Conservation (phyloP, 805 yeast genomes). For the Jamesozyma piceae region DNA sequence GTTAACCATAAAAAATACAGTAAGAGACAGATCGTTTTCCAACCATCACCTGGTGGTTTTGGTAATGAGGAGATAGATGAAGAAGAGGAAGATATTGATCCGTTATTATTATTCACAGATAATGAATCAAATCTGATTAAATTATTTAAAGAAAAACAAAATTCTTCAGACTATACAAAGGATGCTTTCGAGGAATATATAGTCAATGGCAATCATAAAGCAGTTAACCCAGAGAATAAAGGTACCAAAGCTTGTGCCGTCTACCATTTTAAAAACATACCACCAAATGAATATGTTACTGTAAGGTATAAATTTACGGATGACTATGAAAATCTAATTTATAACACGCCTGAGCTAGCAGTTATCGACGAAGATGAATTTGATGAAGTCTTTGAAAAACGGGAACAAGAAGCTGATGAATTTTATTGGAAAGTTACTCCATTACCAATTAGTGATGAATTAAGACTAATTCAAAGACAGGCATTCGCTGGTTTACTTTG, state of each 20-base stretch:
- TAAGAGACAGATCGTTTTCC: slow-evolving; percentile 54
- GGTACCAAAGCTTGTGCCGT: slow-evolving; percentile 87
- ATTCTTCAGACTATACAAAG: slow-evolving; percentile 55
- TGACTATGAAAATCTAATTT: slow-evolving; percentile 22
- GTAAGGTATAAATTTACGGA: slow-evolving; percentile 65
- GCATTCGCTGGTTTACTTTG: slow-evolving; percentile 89
- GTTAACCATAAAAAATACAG: slow-evolving; percentile 67
- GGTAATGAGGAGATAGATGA: slow-evolving; percentile 18
- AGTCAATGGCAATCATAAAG: slow-evolving; percentile 43
- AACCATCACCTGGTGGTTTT: slow-evolving; percentile 77
- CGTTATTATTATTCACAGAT: slow-evolving; percentile 73
- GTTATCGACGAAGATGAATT: slow-evolving; percentile 65
- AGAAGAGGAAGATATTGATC: slow-evolving; percentile 52
- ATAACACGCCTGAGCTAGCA: slow-evolving; percentile 27
- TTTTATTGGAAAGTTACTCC: slow-evolving; percentile 87
- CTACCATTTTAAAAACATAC: slow-evolving; percentile 71
- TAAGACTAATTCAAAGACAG: slow-evolving; percentile 81
- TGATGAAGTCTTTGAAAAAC: slow-evolving; percentile 56
- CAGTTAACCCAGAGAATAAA: slow-evolving; percentile 56
- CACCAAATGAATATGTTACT: slow-evolving; percentile 84
- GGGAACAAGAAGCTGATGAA: slow-evolving; percentile 85
- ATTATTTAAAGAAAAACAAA: slow-evolving; percentile 52
- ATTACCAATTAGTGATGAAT: slow-evolving; percentile 68
- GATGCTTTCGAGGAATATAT: slow-evolving; percentile 88
- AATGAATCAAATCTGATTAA: slow-evolving; percentile 72